Evolutionary conservation across 108 stramenopile genomes (phyloP), one percentile per base, ranked within the genome.

Genomic region (Fragilaria crotonensis): DNA sequence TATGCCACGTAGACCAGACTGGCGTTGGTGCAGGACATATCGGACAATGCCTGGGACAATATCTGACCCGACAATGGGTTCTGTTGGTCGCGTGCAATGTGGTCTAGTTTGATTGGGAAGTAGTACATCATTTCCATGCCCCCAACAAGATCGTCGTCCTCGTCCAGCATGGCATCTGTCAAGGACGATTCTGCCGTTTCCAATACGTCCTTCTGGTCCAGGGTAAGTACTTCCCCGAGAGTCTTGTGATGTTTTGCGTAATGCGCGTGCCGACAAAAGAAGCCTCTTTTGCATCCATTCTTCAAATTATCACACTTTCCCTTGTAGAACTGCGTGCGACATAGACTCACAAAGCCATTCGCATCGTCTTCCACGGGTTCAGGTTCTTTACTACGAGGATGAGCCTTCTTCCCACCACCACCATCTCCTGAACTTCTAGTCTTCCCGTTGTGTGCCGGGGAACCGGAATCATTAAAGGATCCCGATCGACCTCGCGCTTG

Each of bases 61-160:
- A 22, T 14, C 2, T 71, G 54, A 22, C 65, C 59, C 45, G 33
- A 4, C 25, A 44, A n/a, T 52, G 14, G 21, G 32, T 17, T n/a
- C 22, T 54, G 56, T 4, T 45, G 14, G 4, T 53, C 27, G 60
- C 55, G 28, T 36, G 27, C 11, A 18, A 11, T 18, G 54, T 48
- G 30, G 26, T 14, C 20, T 9, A 41, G 29, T 41, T 14, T 5
- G 31, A 66, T 52, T 17, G 26, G 20, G 33, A 64, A 36, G 27
- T 72, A 66, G 36, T 73, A 68, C 17, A 71, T 27, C 73, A 75
- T 75, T 44, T 79, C 78, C 70, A 72, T 66, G 14, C 29, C 59
- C 5, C 27, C 36, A n/a, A n/a, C n/a, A n/a, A n/a, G n/a, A 7
- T 3, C 57, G 25, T 57, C 59, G 18, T 58, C 57, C 3, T 18